Evolutionary conservation across 345 rosid species (phyloP), one percentile per base, ranked within the genome.

Genomic region (Garcia nutans): DNA sequence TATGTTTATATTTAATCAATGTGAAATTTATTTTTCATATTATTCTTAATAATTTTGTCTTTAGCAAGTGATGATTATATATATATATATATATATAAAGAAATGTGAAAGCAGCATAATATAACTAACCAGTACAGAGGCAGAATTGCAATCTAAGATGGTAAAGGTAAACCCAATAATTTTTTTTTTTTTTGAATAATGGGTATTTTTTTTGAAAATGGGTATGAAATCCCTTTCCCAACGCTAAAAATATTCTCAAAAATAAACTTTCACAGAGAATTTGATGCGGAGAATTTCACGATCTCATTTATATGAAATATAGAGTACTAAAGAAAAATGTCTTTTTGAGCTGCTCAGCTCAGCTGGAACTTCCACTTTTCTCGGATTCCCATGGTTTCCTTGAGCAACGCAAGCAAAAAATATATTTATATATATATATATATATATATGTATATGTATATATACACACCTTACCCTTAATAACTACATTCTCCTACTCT

Each of bases 351-450:
- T 66, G 19, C 70, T 41, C 58, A 54, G 59, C 31, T 28, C 31
- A 28, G 31, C 31, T 28, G 31, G 68, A 73, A 55, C 63, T 26
- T 24, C 47, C 41, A 55, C 67, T 69, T 66, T 79, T 74, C 71
- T 74, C 60, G 66, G 77, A 68, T 72, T 80, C 70, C 67, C 70
- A 61, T 68, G 65, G 65, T 23, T 45, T 61, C 58, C 67, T 66
- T n/a, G n/a, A n/a, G n/a, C n/a, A n/a, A n/a, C n/a, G n/a, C n/a
- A n/a, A n/a, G n/a, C n/a, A n/a, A n/a, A n/a, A n/a, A n/a, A n/a
- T n/a, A n/a, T n/a, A n/a, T n/a, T n/a, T n/a, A n/a, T n/a, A n/a
- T n/a, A n/a, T n/a, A n/a, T n/a, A n/a, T n/a, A n/a, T n/a, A n/a
- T n/a, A n/a, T n/a, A n/a, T n/a, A n/a, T n/a, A n/a, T n/a, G n/a